Base-by-base conservation (phyloP, 2,329 filamentous ascomycete genomes). In the Eutypa lata region DNA sequence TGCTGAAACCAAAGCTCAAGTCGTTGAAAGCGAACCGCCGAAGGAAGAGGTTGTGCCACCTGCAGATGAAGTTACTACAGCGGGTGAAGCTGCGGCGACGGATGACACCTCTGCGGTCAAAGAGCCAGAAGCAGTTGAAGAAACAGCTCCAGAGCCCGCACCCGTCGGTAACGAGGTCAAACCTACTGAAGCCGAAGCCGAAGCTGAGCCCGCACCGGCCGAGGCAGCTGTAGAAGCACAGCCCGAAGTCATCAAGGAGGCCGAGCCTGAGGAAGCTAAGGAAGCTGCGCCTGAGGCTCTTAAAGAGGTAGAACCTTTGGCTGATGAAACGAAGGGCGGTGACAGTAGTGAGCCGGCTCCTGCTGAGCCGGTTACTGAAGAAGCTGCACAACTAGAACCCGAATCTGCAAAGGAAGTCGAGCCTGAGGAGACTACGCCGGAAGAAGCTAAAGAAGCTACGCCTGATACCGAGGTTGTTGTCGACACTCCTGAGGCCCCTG, bases 261-360 rank as follows among this genome's bases (percentile, higher is more conserved):
- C 19, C 7, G 18, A 37, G 16, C 10, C 24, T 38, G 18, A 37
- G 4, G 31, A 13, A 8, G 16, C 31, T 33, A 47, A 31, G 14
- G 44, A 47, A 28, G 13, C 26, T 14, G 21, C 28, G 19, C 7
- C 21, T 4, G 45, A 47, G 19, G 45, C 45, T 3, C 16, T 5
- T n/a, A 50, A 54, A 40, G 52, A 47, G 43, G 50, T 49, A 49
- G 33, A 55, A 21, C 52, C n/a, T n/a, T n/a, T 51, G 1, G 31
- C 47, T 8, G n/a, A 22, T 3, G 51, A 50, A 45, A 31, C 6
- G 5, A 10, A 31, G 10, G 38, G 51, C 22, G 40, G 8, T 37
- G 53, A 60, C 24, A 7, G 33, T 6, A 8, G 35, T 2, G 28
- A 47, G 18, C 14, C 21, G 2, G 16, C 21, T 5, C 8, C n/a